A percentile compares a stretch with the other conserved stretches of the same genome.
Evolutionary conservation across 2,329 filamentous ascomycete genomes (phyloP).

Genomic region (Fusarium nodosum): DNA sequence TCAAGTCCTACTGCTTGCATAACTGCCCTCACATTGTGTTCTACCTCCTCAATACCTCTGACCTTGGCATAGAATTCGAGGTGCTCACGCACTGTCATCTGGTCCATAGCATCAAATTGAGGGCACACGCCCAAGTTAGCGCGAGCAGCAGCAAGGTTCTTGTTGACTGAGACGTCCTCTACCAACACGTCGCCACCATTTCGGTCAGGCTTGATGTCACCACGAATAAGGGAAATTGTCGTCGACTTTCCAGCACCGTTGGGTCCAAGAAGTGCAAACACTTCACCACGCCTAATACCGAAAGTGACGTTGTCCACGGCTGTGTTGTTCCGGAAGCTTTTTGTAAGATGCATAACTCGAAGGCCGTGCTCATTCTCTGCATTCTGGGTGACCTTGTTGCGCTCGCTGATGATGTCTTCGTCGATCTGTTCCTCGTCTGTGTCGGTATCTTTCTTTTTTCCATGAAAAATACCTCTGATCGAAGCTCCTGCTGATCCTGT

Average conservation of each 20-base stretch:
- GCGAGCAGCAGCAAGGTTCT: slow-evolving; percentile 78
- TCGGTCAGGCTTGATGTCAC: slow-evolving; percentile 81
- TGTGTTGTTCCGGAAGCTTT: slow-evolving; percentile 79
- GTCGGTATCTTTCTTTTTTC: slow-evolving; percentile 50
- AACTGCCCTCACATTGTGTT: slow-evolving; percentile 82
- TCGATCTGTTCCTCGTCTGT: slow-evolving; percentile 58
- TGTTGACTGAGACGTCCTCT: slow-evolving; percentile 81
- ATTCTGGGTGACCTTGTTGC: slow-evolving; percentile 67
- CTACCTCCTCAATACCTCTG: slow-evolving; percentile 80
- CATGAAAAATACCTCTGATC: slow-evolving; percentile 58
- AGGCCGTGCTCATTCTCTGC: slow-evolving; percentile 71
- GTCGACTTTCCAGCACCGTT: slow-evolving; percentile 95
- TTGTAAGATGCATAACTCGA: slow-evolving; percentile 83
- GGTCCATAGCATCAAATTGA: slow-evolving; percentile 88
- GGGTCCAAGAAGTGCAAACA: slow-evolving; percentile 89
- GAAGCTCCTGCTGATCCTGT: slow-evolving; percentile 75
- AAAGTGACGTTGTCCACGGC: slow-evolving; percentile 94
- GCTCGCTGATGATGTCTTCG: slow-evolving; percentile 75
- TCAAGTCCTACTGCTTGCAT: slow-evolving; percentile 84
- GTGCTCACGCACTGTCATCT: slow-evolving; percentile 91
- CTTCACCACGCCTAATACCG: slow-evolving; percentile 81
- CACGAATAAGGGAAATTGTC: slow-evolving; percentile 88
- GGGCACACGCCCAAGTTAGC: slow-evolving; percentile 90
- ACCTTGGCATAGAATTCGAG: slow-evolving; percentile 89
- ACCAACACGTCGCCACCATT: slow-evolving; percentile 85